Base-by-base conservation (phyloP, 2,329 filamentous ascomycete genomes). In the Fusarium pseudocircinatum region DNA sequence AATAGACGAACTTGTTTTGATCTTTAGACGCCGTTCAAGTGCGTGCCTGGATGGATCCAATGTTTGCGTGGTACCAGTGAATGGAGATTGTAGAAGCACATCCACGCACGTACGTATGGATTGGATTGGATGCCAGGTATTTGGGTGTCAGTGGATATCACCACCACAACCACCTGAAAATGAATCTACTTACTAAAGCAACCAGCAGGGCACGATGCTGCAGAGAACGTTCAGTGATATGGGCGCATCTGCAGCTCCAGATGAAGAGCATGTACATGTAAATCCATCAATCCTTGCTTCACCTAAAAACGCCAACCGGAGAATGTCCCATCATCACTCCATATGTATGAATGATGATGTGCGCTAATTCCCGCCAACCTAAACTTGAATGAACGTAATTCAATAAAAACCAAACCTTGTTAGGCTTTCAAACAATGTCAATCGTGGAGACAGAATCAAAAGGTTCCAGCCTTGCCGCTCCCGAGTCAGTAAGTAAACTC, bases 111-210 rank as follows among this genome's bases (percentile, higher is more conserved):
- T 28, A 28, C 26, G 15, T 16, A 18, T 36, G 34, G 16, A 10
- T 37, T 37, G 37, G 53, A 30, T 59, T 67, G 46, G 53, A 57
- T 44, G 52, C 46, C 43, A 32, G 67, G 44, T 47, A n/a, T 30
- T 62, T 67, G 42, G 60, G 56, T 40, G 52, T 37, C 39, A 32
- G 67, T 70, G 58, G 57, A 60, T 56, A 64, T 62, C 62, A 64
- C 68, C 71, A 74, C 71, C 70, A 72, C 61, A 59, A 64, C 46
- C 70, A 73, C 71, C 70, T 73, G 70, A 74, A 73, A 36, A 64
- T 72, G 71, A 74, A 74, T 63, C 71, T 67, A 47, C 57, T 44
- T 60, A 47, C 57, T 44, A 43, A 52, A 60, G 28, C n/a, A 37
- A 64, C 32, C 36, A 59, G 30, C 26, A 39, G 28, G n/a, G 13